A percentile compares a stretch with the other conserved stretches of the same genome.
These are phyloP conservation scores for Claviceps citrina DNA, from an alignment of 2,329 filamentous ascomycete genomes.

Conservation along the genomic window DNA sequence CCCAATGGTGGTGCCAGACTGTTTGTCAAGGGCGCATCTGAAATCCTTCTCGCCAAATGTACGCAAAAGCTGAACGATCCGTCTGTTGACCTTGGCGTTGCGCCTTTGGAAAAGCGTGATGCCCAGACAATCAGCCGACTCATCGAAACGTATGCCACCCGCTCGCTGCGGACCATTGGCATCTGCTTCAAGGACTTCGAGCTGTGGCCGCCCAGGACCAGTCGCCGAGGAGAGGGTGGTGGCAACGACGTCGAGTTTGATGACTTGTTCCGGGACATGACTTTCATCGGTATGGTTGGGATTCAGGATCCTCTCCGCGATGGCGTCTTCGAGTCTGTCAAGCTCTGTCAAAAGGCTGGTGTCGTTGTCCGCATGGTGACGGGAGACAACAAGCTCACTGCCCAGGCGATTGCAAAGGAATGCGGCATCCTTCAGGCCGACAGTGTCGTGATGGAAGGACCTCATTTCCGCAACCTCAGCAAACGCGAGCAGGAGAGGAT, in stretches of 20 bases:
- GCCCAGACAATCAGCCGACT: conserved; percentile 43
- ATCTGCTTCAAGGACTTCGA: conserved; percentile 74
- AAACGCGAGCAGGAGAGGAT: conserved; percentile 49
- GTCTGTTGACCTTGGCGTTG: conserved; percentile 25
- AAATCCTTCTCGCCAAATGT: conserved; percentile 46
- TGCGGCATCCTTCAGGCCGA: conserved; percentile 58
- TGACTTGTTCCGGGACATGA: conserved; percentile 51
- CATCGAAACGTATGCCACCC: conserved; percentile 63
- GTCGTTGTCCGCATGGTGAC: conserved; percentile 77
- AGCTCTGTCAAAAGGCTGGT: conserved; percentile 57
- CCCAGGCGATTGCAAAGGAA: conserved; percentile 62
- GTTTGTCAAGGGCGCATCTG: conserved; percentile 49
- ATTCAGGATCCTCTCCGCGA: conserved; percentile 68
- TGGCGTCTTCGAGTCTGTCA: conserved; percentile 59
- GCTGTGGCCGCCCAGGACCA: conserved; percentile 61
- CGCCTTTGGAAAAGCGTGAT: conserved; percentile 35
- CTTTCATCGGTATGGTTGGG: conserved; percentile 55
- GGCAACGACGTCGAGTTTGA: conserved; percentile 49
- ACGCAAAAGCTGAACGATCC: conserved; percentile 35
- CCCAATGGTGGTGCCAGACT: conserved; percentile 37
- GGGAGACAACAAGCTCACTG: conserved; percentile 67
- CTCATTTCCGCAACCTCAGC: conserved; percentile 58
- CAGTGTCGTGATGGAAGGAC: conserved; percentile 63
- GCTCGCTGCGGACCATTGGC: conserved; percentile 72
- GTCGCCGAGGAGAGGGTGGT: conserved; percentile 37